phyloP scores from a whole-genome alignment of 2,329 filamentous ascomycete genomes.

The Hymenoscyphus scutula region DNA sequence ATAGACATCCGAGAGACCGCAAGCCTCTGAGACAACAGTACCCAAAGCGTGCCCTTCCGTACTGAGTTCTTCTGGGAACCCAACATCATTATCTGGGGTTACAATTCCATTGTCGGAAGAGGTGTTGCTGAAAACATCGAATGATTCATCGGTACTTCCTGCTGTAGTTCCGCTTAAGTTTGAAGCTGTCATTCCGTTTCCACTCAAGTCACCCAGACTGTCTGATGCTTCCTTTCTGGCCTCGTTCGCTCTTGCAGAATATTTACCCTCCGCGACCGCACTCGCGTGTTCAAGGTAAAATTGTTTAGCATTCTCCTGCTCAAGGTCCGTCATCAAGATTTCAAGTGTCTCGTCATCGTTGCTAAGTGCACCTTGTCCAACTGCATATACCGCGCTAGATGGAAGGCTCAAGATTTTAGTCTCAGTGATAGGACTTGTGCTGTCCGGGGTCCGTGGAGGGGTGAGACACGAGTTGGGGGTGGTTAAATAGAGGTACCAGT shows the following conservation, averaged over 20 bases:
- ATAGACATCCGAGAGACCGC: constrained; percentile 87
- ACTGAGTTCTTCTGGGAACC: constrained; percentile 70
- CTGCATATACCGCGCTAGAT: constrained; percentile 33
- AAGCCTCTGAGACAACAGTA: constrained; percentile 85
- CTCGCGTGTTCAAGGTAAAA: constrained; percentile 80
- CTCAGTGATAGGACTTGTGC: constrained; percentile 41
- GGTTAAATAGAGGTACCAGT: constrained; percentile 98
- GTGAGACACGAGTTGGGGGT: constrained; percentile 78
- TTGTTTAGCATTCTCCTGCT: constrained; percentile 66
- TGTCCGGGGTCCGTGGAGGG: constrained; percentile 73
- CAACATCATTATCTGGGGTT: constrained; percentile 55
- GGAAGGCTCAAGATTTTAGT: constrained; percentile 37
- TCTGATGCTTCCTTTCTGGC: constrained; percentile 59
- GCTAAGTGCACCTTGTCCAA: constrained; percentile 22
- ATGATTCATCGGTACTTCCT: constrained; percentile 52
- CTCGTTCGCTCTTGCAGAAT: constrained; percentile 64
- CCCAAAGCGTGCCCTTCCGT: constrained; percentile 94
- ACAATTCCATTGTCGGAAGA: constrained; percentile 59
- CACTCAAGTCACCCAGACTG: constrained; percentile 58
- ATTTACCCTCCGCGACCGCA: constrained; percentile 81
- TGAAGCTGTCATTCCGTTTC: constrained; percentile 41
- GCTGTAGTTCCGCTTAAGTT: constrained; percentile 42
- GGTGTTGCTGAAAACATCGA: constrained; percentile 81
- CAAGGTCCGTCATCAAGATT: constrained; percentile 70
- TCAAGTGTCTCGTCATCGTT: constrained; percentile 73